These are phyloP conservation scores for Gynostemma pentaphyllum DNA, from an alignment of 306 rosid species.

Conservation along the genomic window DNA sequence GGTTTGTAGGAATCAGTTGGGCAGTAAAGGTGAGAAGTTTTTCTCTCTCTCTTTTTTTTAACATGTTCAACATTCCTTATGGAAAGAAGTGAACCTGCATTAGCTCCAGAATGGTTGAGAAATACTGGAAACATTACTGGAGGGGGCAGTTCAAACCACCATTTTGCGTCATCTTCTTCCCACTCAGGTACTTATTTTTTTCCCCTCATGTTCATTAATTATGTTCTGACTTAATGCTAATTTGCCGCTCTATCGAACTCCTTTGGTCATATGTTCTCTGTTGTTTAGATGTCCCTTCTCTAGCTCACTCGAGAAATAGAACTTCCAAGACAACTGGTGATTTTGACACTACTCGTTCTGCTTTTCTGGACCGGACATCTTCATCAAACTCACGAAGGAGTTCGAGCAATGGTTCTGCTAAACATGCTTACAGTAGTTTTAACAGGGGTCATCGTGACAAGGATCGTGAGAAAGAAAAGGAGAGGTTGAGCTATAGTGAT, in stretches of 20 bases:
- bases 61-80: conserved; percentile 88
- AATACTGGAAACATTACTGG: conserved; percentile 76
- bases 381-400: conserved; percentile 71
- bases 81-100: conserved; percentile 98
- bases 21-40: conserved; percentile 40
- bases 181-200: conserved; percentile 43
- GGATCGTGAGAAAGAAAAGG: conserved; percentile 94
- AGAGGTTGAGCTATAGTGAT: conserved; percentile 50
- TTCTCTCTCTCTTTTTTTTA: conserved; percentile 30
- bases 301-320: conserved; percentile 49
- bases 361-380: conserved; percentile 68
- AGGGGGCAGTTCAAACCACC: conserved; percentile 83
- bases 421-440: conserved; percentile 94
- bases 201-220: neutral
- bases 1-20: conserved; percentile 13
- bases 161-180: conserved; percentile 51
- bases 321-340: conserved; percentile 47
- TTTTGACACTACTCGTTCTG: conserved; percentile 64
- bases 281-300: conserved; percentile 48
- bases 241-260: neutral
- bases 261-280: conserved; percentile 8
- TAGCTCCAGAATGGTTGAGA: conserved; percentile 99
- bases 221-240: neutral
- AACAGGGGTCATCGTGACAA: conserved; percentile 86
- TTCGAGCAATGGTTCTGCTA: conserved; percentile 73